Base-by-base conservation (phyloP, 352 stramenopile genomes). In the Phytopythium kandeliae region DNA sequence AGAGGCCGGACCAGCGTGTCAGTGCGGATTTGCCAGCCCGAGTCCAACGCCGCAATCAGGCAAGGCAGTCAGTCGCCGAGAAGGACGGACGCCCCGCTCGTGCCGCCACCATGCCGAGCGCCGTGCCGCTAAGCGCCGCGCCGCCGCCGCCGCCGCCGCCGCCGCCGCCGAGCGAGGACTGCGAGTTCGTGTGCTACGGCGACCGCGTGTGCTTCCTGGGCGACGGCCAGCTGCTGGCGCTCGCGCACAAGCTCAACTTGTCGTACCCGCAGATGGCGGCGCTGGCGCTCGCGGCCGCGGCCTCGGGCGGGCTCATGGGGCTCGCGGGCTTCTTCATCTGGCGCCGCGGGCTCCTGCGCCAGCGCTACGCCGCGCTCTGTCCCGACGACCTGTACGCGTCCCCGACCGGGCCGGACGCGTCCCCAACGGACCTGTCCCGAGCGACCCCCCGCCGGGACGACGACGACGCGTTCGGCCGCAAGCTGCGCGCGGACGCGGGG, bases 111-210 rank as follows among this genome's bases (percentile, higher is more conserved):
- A n/a, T n/a, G n/a, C n/a, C n/a, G n/a, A n/a, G n/a, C n/a, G n/a
- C n/a, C n/a, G n/a, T n/a, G n/a, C n/a, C n/a, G n/a, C n/a, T n/a
- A n/a, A n/a, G n/a, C n/a, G n/a, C n/a, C 28, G 5, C 28, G 28
- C 28, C 28, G 28, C 19, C 17, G 16, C 43, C 9, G 43, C 47
- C 10, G 48, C 34, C 16, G 12, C 26, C 13, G n/a, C n/a, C n/a
- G n/a, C n/a, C n/a, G n/a, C n/a, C n/a, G n/a, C n/a, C n/a, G n/a
- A n/a, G n/a, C n/a, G 65, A 74, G 36, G 46, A 60, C 45, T 68
- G 78, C 47, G 78, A 86, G 51, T 86, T 85, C 52, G 74, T 90
- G 58, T 83, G 79, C 64, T 90, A 88, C 35, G 79, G 79, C 21
- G 76, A 90, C 51, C 79, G 74, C 48, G 46, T 90, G 11, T 82